Evolutionary conservation across 495 filamentous ascomycete species (phyloP).

Genomic region (Aspergillus leporis): DNA sequence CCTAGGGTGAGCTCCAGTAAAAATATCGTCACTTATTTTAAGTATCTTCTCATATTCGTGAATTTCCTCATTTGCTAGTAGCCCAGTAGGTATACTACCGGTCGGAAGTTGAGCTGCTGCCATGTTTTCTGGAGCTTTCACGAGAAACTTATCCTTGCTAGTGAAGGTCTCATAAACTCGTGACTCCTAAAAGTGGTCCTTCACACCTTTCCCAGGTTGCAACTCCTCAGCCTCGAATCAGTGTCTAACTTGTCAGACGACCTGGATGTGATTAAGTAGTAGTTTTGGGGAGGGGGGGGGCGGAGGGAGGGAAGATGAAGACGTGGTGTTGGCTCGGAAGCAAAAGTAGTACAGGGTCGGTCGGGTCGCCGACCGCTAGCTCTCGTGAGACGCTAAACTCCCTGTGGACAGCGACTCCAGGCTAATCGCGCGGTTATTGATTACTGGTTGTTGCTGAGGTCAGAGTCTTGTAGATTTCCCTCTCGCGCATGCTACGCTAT

Average conservation of each 20-base stretch:
- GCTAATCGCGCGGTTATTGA: neutral
- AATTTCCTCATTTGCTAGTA: conserved; percentile 36
- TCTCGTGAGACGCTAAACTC: conserved; percentile 11
- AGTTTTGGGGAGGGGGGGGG: no score
- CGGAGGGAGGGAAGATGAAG: neutral
- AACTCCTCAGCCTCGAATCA: neutral
- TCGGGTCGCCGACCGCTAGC: neutral
- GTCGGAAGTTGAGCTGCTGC: conserved; percentile 40
- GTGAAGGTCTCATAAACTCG: neutral
- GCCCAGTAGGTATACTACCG: conserved; percentile 30
- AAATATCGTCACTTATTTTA: conserved; percentile 71
- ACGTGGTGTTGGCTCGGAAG: neutral
- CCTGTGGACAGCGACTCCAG: neutral
- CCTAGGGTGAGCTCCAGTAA: conserved; percentile 71
- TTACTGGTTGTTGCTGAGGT: neutral
- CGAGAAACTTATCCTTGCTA: neutral
- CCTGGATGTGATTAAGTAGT: neutral
- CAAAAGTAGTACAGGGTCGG: neutral
- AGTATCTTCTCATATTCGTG: conserved; percentile 72
- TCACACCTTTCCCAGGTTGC: neutral
- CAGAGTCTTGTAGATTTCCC: neutral
- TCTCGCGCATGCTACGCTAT: neutral
- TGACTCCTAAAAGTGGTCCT: neutral
- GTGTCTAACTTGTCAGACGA: neutral
- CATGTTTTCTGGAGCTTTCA: conserved; percentile 31